Percentiles rank a stretch among this genome's conserved stretches.
These are phyloP conservation scores for Botrytis galanthina DNA, from an alignment of 2,329 filamentous ascomycete species.

Conservation along the genomic window DNA sequence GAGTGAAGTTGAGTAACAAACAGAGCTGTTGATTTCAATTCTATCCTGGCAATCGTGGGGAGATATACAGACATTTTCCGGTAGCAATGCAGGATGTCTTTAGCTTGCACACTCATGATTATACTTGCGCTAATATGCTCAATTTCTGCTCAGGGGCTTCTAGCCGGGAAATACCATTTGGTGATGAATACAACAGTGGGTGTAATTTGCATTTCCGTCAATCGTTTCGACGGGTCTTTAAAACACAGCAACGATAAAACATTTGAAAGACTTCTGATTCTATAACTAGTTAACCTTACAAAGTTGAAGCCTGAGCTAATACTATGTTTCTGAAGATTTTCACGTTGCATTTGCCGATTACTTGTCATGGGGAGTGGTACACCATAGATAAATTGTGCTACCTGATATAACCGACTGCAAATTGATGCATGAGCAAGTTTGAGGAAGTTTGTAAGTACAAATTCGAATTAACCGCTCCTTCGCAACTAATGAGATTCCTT, in stretches of 20 bases:
- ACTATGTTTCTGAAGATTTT: not conserved
- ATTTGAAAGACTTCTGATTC: accelerated
- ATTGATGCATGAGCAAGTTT: not conserved
- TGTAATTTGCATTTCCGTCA: not conserved
- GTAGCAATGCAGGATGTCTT: not conserved
- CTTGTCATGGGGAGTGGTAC: not conserved
- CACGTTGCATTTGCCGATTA: not conserved
- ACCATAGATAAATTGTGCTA: not conserved
- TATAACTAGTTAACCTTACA: accelerated
- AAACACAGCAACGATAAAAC: not conserved
- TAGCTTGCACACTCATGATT: not conserved
- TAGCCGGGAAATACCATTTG: not conserved
- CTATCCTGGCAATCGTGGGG: not conserved
- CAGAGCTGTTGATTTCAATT: no score
- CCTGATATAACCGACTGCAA: accelerated
- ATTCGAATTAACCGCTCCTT: not conserved
- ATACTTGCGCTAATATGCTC: not conserved
- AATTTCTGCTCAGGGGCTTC: not conserved
- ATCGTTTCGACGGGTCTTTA: not conserved
- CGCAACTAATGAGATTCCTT: not conserved
- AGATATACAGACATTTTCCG: not conserved
- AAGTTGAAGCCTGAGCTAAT: not conserved
- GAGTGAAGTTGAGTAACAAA: not conserved
- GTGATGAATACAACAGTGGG: not conserved
- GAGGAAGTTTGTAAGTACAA: not conserved